phyloP scores from a whole-genome alignment of 805 yeast species.

The Hanseniaspora valbyensis region DNA sequence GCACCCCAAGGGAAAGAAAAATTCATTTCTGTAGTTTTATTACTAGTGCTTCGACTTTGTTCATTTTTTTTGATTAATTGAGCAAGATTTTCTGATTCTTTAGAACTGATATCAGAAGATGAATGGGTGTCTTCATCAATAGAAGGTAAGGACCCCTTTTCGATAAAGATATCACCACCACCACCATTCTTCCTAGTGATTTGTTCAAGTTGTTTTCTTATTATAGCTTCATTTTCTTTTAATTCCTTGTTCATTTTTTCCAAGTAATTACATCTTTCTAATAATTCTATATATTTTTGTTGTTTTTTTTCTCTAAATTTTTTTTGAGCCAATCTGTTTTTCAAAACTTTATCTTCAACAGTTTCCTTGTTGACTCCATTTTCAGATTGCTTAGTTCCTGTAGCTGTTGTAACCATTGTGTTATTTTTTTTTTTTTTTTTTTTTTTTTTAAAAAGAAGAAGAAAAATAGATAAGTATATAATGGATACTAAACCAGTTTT shows the following conservation, averaged over 20 bases:
- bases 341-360: conserved; percentile 27
- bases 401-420: too few relatives aligned
- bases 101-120: conserved; percentile 1
- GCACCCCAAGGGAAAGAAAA: conserved; percentile 8
- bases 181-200: conserved; percentile 28
- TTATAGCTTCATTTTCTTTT: conserved; percentile 57
- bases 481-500: too few relatives aligned
- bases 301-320: conserved; percentile 95
- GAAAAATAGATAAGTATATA: too few relatives aligned
- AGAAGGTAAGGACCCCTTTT: not conserved
- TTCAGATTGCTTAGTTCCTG: not conserved
- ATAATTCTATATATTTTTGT: conserved; percentile 71
- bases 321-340: conserved; percentile 96
- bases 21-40: not conserved
- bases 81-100: conserved; percentile 1
- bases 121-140: not conserved
- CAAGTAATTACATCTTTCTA: conserved; percentile 58
- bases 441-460: too few relatives aligned
- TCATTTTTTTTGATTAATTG: not conserved
- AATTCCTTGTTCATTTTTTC: conserved; percentile 64
- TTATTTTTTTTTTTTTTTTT: too few relatives aligned
- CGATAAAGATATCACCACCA: not conserved
- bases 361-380: not conserved
- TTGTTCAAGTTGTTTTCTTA: conserved; percentile 64
- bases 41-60: not conserved